Conservation (phyloP, 306 rosid species). For the Trifolium pratense region DNA sequence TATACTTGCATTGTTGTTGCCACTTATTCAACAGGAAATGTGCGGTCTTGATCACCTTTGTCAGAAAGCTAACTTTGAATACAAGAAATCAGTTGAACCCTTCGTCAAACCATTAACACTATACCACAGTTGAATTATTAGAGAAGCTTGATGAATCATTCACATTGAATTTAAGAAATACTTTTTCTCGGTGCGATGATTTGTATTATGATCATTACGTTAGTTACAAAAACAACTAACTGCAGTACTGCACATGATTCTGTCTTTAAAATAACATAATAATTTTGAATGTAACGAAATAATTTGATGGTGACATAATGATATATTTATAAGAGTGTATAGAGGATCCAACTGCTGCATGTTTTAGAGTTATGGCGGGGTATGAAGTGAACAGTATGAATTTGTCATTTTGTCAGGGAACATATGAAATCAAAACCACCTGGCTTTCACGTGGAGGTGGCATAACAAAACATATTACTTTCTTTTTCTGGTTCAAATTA, state of each 20-base stretch:
- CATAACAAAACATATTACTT: neutral
- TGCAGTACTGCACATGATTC: neutral
- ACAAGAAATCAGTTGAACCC: too few relatives aligned
- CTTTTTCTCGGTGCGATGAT: too few relatives aligned
- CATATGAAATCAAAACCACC: conserved; percentile 1
- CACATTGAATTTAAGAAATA: too few relatives aligned
- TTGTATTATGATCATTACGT: neutral
- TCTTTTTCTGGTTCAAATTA: too few relatives aligned
- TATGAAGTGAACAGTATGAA: conserved; percentile 10
- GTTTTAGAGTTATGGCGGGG: conserved; percentile 7
- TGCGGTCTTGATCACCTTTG: too few relatives aligned
- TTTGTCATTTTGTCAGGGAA: conserved; percentile 4
- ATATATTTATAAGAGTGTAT: neutral
- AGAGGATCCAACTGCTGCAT: neutral
- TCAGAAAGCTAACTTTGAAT: too few relatives aligned
- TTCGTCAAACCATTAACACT: too few relatives aligned
- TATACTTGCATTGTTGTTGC: too few relatives aligned
- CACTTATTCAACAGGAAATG: too few relatives aligned
- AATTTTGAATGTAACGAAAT: neutral
- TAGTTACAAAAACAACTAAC: neutral
- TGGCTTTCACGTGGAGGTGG: conserved; percentile 26
- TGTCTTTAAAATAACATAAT: neutral
- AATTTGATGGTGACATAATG: neutral
- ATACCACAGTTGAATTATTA: too few relatives aligned
- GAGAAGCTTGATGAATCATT: too few relatives aligned